Conservation (phyloP, 345 rosid genomes). For the Arabidopsis suecica region DNA sequence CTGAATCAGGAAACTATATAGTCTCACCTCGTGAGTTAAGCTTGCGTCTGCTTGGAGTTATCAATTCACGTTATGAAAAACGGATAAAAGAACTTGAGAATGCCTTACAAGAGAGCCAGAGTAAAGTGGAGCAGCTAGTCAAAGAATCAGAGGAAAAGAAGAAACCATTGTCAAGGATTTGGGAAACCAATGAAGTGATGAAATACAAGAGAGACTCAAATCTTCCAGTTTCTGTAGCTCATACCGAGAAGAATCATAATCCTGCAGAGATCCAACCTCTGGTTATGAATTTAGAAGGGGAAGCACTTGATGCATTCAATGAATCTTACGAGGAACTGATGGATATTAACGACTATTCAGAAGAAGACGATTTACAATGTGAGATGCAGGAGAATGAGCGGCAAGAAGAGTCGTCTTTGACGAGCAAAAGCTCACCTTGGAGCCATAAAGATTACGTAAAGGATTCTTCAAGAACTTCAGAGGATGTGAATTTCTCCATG, state of each 20-base stretch:
- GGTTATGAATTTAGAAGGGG: conserved; percentile 67
- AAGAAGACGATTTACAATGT: conserved; percentile 43
- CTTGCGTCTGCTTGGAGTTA: conserved; percentile 73
- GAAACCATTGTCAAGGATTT: conserved; percentile 39
- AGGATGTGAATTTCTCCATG: conserved; percentile 16
- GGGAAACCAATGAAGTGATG: conserved; percentile 40
- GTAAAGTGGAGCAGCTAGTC: conserved; percentile 50
- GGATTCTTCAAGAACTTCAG: conserved; percentile 34
- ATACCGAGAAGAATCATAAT: not conserved
- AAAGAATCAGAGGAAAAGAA: conserved; percentile 54
- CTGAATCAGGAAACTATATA: conserved; percentile 58
- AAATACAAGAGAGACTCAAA: conserved; percentile 12
- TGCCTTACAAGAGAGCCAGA: conserved; percentile 70
- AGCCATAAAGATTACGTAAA: conserved; percentile 8
- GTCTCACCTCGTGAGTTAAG: conserved; percentile 82
- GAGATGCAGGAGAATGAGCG: conserved; percentile 40
- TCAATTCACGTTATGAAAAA: conserved; percentile 56
- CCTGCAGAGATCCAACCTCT: conserved; percentile 53
- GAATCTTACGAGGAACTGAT: conserved; percentile 69
- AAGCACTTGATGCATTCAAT: conserved; percentile 70
- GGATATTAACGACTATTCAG: conserved; percentile 60
- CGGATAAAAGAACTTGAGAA: conserved; percentile 57
- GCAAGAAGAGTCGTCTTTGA: conserved; percentile 30
- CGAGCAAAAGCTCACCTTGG: conserved; percentile 43
- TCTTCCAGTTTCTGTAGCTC: conserved; percentile 29